A percentile compares a stretch with the other conserved stretches of the same genome.
Conservation (phyloP, 2,329 filamentous ascomycete species). For the Penicillium hordei region DNA sequence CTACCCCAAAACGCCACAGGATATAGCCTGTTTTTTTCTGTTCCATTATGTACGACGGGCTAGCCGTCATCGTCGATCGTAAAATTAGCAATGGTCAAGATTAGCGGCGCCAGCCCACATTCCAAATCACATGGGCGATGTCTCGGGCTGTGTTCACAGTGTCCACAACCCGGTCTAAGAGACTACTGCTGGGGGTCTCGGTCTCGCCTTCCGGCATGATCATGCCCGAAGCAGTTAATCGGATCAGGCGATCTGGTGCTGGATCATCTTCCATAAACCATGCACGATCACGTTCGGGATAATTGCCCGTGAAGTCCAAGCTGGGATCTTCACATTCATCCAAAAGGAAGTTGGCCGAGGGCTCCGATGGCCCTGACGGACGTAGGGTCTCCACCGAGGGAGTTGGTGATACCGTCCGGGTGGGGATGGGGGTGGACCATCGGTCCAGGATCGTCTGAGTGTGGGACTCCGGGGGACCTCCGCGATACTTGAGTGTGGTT, state of each 20-base stretch:
- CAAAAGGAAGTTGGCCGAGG: conserved; percentile 65
- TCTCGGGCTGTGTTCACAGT: conserved; percentile 67
- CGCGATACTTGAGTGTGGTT: conserved; percentile 81
- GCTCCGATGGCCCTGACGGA: conserved; percentile 56
- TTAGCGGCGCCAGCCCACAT: conserved; percentile 62
- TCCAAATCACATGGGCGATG: conserved; percentile 67
- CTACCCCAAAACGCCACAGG: neutral
- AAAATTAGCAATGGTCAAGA: neutral
- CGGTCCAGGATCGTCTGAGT: conserved; percentile 32
- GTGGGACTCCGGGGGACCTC: conserved; percentile 67
- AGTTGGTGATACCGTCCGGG: conserved; percentile 61
- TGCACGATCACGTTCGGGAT: conserved; percentile 24
- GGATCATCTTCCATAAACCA: conserved; percentile 55
- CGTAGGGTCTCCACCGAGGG: conserved; percentile 80
- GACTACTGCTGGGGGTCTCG: conserved; percentile 61
- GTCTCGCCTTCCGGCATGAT: conserved; percentile 84
- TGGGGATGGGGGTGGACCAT: conserved; percentile 41
- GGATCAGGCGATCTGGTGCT: conserved; percentile 59
- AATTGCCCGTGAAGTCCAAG: conserved; percentile 39
- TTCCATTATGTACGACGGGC: conserved; percentile 1
- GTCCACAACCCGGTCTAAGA: conserved; percentile 78
- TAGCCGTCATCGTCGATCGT: conserved; percentile 3
- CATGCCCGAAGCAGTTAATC: conserved; percentile 82
- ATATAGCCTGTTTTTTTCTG: neutral
- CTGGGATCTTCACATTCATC: conserved; percentile 59